A percentile compares a stretch with the other conserved stretches of the same genome.
Evolutionary conservation across 371 early-diverging fungal species (phyloP).

Genomic region (Capillidium heterosporum): DNA sequence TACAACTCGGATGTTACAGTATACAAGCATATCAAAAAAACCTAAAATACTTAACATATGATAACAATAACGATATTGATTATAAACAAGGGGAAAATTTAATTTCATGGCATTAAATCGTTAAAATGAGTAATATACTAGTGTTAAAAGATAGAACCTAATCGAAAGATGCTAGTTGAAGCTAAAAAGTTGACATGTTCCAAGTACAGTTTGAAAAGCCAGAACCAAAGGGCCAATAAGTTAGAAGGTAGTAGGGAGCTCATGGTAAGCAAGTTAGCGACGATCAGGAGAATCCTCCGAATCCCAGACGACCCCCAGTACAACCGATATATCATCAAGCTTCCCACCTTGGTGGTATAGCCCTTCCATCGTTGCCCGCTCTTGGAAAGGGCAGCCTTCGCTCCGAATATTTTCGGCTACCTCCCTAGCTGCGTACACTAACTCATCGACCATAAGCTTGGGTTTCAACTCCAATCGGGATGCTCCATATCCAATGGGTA

Average conservation of each 20-base stretch:
- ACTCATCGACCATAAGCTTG: conserved; percentile 47
- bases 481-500: background rate
- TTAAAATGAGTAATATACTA: too few species aligned
- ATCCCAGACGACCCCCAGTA: conserved; percentile 50
- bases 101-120: too few species aligned
- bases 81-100: too few species aligned
- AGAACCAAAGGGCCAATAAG: background rate
- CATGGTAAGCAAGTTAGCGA: background rate
- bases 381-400: conserved; percentile 70
- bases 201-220: too few species aligned
- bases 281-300: conserved; percentile 16
- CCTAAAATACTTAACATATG: too few species aligned
- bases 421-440: conserved; percentile 52
- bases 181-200: too few species aligned
- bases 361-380: conserved; percentile 57
- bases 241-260: too few species aligned
- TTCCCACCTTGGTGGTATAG: conserved; percentile 63
- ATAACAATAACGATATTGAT: too few species aligned
- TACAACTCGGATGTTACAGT: too few species aligned
- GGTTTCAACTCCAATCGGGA: conserved; percentile 23
- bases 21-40: too few species aligned
- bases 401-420: conserved; percentile 61
- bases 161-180: too few species aligned
- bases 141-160: too few species aligned
- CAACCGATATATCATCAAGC: conserved; percentile 62